Conservation (phyloP, 2,329 filamentous ascomycete species). For the Paracoccidioides lutzii region DNA sequence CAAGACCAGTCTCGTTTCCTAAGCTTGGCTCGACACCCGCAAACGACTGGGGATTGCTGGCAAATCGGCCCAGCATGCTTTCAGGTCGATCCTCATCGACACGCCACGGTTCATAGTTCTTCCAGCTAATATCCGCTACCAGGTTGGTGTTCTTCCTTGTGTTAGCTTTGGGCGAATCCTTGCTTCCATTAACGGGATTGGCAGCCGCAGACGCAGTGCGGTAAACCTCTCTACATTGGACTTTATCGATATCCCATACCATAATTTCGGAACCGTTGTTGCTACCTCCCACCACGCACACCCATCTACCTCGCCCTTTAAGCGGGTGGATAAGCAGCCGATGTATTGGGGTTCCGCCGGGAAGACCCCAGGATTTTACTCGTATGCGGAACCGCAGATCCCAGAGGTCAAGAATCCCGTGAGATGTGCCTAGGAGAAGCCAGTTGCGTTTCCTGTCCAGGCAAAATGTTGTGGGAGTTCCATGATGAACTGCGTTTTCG, state of each 20-base stretch:
- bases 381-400: slow-evolving; percentile 88
- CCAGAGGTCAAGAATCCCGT: slow-evolving; percentile 89
- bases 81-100: slow-evolving; percentile 83
- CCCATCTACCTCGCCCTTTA: slow-evolving; percentile 66
- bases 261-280: slow-evolving; percentile 72
- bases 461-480: slow-evolving; percentile 81
- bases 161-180: slow-evolving; percentile 24
- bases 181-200: slow-evolving; percentile 4
- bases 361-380: slow-evolving; percentile 76
- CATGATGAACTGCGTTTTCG: slow-evolving; percentile 81
- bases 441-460: slow-evolving; percentile 77
- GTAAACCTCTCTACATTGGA: slow-evolving; percentile 78
- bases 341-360: slow-evolving; percentile 67
- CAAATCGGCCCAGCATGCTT: slow-evolving; percentile 75
- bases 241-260: slow-evolving; percentile 90
- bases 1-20: slow-evolving; percentile 29
- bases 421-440: slow-evolving; percentile 81
- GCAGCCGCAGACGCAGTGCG: slow-evolving; percentile 38
- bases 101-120: slow-evolving; percentile 69
- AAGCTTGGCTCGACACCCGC: slow-evolving; percentile 51
- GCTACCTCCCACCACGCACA: slow-evolving; percentile 80
- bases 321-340: slow-evolving; percentile 66
- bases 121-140: slow-evolving; percentile 22
- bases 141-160: slow-evolving; percentile 11
- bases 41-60: slow-evolving; percentile 33